Evolutionary conservation across 805 yeast genomes (phyloP), one percentile per base, ranked within the genome.

Genomic region (Saccharomyces mikatae): DNA sequence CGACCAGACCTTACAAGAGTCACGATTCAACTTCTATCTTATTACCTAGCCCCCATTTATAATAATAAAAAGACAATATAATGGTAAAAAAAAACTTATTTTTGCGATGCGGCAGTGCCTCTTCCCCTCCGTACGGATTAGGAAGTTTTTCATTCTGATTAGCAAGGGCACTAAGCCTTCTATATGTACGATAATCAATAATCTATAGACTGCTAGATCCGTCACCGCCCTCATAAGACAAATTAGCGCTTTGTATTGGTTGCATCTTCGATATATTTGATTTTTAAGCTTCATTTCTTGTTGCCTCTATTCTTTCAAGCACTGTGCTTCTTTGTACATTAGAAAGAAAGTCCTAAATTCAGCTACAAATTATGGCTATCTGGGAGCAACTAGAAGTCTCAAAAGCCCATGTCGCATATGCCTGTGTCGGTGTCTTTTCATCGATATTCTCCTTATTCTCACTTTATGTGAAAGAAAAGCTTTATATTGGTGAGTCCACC

Each of bases 401-500:
- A 50, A 76, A 80, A 56, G 83, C 96, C 1, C 97, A 90, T 67
- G 78, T 87, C 6, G 91, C 96, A 0, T 90, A 91, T 67, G 96
- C 96, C 11, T 80, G 90, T 58, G 80, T 89, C 10, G 96, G 96
- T 47, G 82, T 87, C 11, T 89, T 90, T 66, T 81, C 90, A 52
- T 79, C 92, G 6, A 71, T 87, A 28, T 91, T 90, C 71, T 87
- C 96, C 4, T 75, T 90, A 14, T 80, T 87, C 2, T 91, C 97
- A 0, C 76, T 89, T 29, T 82, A 88, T 63, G 83, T 89, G 48
- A 90, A 90, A 67, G 96, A 90, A 68, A 80, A 81, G 61, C 77
- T 89, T 11, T 90, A 86, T 66, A 84, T 90, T 22, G 96, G 97
- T 59, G 97, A 90, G 70, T 96, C 97, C 5, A 84, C 94, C 0